A percentile compares a stretch with the other conserved stretches of the same genome.
phyloP scores from a whole-genome alignment of 768 basidiomycete species.

The Mycena alexandri region DNA sequence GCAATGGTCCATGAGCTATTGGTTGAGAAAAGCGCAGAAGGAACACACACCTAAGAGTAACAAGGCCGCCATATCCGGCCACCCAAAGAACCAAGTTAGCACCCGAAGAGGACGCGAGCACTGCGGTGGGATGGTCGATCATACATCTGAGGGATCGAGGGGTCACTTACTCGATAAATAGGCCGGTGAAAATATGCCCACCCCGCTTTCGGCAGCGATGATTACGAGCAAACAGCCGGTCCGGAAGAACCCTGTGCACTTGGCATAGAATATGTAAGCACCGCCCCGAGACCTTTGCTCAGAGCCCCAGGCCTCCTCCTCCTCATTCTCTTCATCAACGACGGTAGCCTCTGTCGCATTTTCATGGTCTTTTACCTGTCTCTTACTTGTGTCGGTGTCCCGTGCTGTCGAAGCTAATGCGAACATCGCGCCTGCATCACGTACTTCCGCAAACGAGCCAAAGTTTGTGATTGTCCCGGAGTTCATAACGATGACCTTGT shows the following conservation, averaged over 20 bases:
- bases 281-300: slow-evolving; percentile 16
- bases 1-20: slow-evolving; percentile 7
- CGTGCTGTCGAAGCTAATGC: slow-evolving; percentile 8
- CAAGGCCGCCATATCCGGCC: slow-evolving; percentile 24
- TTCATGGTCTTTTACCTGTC: neutral
- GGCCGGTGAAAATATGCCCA: slow-evolving; percentile 10
- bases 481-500: slow-evolving; percentile 31
- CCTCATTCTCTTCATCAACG: slow-evolving; percentile 28
- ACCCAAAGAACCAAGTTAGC: slow-evolving; percentile 28
- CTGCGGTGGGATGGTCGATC: neutral
- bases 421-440: slow-evolving; percentile 25
- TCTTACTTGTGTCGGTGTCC: neutral
- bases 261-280: slow-evolving; percentile 25
- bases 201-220: slow-evolving; percentile 15
- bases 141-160: neutral
- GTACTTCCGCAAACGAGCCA: slow-evolving; percentile 28
- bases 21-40: neutral
- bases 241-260: slow-evolving; percentile 14
- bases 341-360: slow-evolving; percentile 16
- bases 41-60: slow-evolving; percentile 10
- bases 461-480: slow-evolving; percentile 24
- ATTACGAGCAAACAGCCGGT: slow-evolving; percentile 6
- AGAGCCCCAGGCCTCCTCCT: slow-evolving; percentile 14
- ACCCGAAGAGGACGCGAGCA: slow-evolving; percentile 21
- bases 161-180: slow-evolving; percentile 18